Evolutionary conservation across 495 filamentous ascomycete species (phyloP), one percentile per base, ranked within the genome.

Genomic region (Alectoria sarmentosa): DNA sequence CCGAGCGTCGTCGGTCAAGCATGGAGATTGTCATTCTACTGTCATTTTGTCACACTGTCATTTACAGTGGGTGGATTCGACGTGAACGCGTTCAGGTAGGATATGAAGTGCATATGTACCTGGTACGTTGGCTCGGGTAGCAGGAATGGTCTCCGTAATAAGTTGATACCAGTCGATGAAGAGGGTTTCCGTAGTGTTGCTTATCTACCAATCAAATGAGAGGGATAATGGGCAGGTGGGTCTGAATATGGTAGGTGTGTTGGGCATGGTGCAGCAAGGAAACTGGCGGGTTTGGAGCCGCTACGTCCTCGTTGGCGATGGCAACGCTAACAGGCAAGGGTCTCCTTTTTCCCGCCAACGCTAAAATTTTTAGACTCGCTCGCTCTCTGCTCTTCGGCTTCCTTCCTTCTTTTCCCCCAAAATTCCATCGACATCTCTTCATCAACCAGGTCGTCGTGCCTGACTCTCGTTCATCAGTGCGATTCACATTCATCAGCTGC

Each of bases 351-450:
- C 69, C 72, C 69, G 65, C 69, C 52, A 9, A 34, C 30, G n/a
- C n/a, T n/a, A n/a, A n/a, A n/a, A n/a, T 52, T 52, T 52, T 52
- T 52, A 52, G 48, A 30, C 48, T 52, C 23, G 48, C 26, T 17
- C 23, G n/a, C 0, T 15, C 69, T 66, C 69, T 72, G 61, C 67
- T 69, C 65, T 71, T 69, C 71, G 72, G 66, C 67, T 73, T 71
- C 70, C 73, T 76, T 75, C 75, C 72, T 73, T 73, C 77, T 72
- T 68, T 73, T 72, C 63, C 58, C 59, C 62, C 57, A 63, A 69
- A 67, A 54, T 62, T 66, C 62, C 71, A 34, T 60, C 36, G 36
- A 4, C 36, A 5, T 37, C 36, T 37, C 5, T 10, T 10, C 37
- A 65, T 42, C 42, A 30, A 56, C 23, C 36, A 44, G 44, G 52